Conservation (phyloP, 1,284 basidiomycete genomes). For the Agaricales sp. region DNA sequence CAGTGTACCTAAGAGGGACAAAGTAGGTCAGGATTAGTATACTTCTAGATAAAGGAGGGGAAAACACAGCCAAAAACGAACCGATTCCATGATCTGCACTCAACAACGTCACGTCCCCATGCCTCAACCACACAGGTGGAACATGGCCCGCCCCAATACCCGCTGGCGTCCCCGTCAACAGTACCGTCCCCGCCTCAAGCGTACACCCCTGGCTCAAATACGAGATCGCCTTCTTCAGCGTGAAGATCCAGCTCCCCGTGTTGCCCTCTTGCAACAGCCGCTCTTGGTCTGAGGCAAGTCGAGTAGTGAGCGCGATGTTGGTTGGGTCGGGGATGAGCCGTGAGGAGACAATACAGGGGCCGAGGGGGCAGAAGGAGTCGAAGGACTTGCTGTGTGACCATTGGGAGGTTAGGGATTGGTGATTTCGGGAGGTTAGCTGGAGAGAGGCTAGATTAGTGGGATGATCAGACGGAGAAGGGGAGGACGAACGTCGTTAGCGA, state of each 20-base stretch:
- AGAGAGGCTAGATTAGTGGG: background rate
- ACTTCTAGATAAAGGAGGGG: background rate
- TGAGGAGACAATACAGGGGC: conserved; percentile 67
- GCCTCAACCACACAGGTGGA: conserved; percentile 60
- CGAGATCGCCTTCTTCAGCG: conserved; percentile 59
- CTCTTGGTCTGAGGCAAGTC: conserved; percentile 47
- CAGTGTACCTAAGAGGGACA: background rate
- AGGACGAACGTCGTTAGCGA: background rate
- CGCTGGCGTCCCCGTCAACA: conserved; percentile 69
- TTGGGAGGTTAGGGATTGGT: conserved; percentile 66
- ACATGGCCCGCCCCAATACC: conserved; percentile 72
- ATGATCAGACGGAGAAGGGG: background rate
- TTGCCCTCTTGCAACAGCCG: conserved; percentile 59
- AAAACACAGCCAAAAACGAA: background rate
- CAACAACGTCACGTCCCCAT: conserved; percentile 43
- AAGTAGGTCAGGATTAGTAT: too few relatives aligned
- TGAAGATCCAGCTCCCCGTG: conserved; percentile 70
- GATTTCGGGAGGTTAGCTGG: conserved; percentile 66
- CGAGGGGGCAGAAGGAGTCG: conserved; percentile 69
- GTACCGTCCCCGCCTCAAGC: conserved; percentile 69
- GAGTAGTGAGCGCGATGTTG: conserved; percentile 50
- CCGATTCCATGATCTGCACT: background rate
- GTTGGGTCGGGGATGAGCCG: conserved; percentile 62
- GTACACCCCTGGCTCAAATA: conserved; percentile 84
- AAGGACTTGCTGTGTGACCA: conserved; percentile 84